Evolutionary conservation across 352 stramenopile genomes (phyloP).

Genomic region (Thalassiosira mediterranea): DNA sequence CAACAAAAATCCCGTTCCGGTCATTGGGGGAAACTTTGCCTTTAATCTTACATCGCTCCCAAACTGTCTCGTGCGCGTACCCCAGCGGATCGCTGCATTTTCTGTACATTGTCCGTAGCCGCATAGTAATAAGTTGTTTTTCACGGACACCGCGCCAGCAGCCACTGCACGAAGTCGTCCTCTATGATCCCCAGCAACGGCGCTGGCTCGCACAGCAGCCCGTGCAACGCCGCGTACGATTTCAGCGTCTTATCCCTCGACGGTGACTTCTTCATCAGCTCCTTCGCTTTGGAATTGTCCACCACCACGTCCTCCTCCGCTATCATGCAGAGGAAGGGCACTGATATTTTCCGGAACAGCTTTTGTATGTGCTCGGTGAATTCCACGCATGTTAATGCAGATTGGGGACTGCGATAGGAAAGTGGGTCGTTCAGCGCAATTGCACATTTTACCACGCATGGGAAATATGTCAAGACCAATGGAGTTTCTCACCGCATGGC

Average conservation of each 20-base stretch:
- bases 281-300: constrained; percentile 67
- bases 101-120: too few species aligned
- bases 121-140: too few species aligned
- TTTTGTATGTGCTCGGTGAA: constrained; percentile 49
- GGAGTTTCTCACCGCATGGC: constrained; percentile 28
- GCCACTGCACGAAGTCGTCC: constrained; percentile 71
- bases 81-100: too few species aligned
- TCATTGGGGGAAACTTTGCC: too few species aligned
- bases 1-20: too few species aligned
- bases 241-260: constrained; percentile 80
- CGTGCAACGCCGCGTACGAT: constrained; percentile 76
- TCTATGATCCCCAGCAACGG: constrained; percentile 74
- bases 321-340: constrained; percentile 72
- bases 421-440: neutral
- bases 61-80: too few species aligned
- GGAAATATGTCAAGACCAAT: too few species aligned
- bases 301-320: constrained; percentile 79
- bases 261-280: constrained; percentile 58
- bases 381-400: constrained; percentile 73
- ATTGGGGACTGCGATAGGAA: constrained; percentile 41
- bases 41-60: too few species aligned
- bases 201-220: constrained; percentile 74
- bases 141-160: constrained; percentile 42
- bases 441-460: too few species aligned
- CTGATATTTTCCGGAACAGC: constrained; percentile 53